phyloP scores from a whole-genome alignment of 2,329 filamentous ascomycete genomes.

The Diaporthe aspalathi region DNA sequence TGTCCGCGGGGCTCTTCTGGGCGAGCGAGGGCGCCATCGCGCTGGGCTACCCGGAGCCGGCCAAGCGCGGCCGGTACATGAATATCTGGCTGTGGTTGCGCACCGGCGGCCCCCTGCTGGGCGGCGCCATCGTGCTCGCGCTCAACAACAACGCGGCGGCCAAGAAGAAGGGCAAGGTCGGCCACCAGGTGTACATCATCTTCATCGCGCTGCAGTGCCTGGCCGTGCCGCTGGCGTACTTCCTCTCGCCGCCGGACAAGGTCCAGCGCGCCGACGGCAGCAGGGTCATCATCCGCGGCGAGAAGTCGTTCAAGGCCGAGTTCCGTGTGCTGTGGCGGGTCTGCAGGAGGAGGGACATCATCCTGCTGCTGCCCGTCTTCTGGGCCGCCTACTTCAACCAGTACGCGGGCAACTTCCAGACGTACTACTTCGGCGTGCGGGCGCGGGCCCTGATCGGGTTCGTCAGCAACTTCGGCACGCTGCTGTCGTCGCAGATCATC shows the following conservation, averaged over 20 bases:
- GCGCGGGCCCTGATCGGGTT: conserved; percentile 55
- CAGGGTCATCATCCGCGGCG: conserved; percentile 45
- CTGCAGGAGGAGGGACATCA: conserved; percentile 48
- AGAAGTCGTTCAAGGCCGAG: conserved; percentile 49
- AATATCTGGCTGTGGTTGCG: conserved; percentile 60
- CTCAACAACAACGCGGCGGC: conserved; percentile 53
- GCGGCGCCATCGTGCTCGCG: conserved; percentile 61
- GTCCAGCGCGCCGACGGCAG: conserved; percentile 57
- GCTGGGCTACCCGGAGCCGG: conserved; percentile 71
- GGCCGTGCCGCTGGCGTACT: conserved; percentile 54
- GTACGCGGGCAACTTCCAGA: conserved; percentile 49
- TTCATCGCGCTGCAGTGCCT: conserved; percentile 61
- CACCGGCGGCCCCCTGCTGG: conserved; percentile 57
- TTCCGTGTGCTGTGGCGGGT: conserved; percentile 51
- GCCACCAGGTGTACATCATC: conserved; percentile 55
- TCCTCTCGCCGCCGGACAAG: conserved; percentile 58
- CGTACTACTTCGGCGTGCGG: conserved; percentile 54
- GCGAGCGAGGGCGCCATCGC: conserved; percentile 75
- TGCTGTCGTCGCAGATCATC: conserved; percentile 16
- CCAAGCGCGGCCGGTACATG: conserved; percentile 67
- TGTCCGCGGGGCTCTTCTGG: conserved; percentile 76
- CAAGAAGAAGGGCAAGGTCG: conserved; percentile 50
- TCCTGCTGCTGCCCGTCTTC: conserved; percentile 50
- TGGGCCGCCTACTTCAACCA: conserved; percentile 25
- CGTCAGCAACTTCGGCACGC: conserved; percentile 1